Evolutionary conservation across 352 stramenopile genomes (phyloP).

Genomic region (Phytophthora pini): DNA sequence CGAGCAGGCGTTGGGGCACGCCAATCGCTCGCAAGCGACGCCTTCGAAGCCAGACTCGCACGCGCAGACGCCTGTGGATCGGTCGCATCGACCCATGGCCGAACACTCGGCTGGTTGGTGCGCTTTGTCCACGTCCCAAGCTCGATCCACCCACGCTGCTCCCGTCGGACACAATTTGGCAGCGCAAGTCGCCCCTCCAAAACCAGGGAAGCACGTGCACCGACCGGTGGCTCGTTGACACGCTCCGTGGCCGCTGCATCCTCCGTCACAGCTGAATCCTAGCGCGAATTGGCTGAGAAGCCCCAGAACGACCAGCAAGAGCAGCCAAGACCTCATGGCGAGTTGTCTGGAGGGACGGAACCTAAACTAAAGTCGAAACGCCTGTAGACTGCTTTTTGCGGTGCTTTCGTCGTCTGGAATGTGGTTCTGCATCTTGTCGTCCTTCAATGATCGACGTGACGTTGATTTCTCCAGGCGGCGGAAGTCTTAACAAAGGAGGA

Average conservation of each 20-base stretch:
- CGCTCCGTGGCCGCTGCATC: constrained; percentile 83
- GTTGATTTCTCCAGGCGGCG: constrained; percentile 5
- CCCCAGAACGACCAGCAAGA: constrained; percentile 10
- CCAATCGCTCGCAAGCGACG: constrained; percentile 49
- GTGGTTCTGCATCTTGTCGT: not conserved
- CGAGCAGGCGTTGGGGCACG: constrained; percentile 59
- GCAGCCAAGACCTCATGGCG: constrained; percentile 12
- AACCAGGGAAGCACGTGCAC: constrained; percentile 85
- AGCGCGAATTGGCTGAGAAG: constrained; percentile 3
- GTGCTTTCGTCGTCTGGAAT: constrained; percentile 9
- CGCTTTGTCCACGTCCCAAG: constrained; percentile 57
- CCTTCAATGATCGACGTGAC: not conserved
- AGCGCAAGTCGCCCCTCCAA: constrained; percentile 72
- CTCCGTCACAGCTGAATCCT: constrained; percentile 68
- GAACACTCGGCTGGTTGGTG: constrained; percentile 81
- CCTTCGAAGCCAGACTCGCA: constrained; percentile 49
- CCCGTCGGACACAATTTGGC: constrained; percentile 55
- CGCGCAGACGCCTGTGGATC: constrained; percentile 55
- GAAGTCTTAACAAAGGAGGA: constrained; percentile 6
- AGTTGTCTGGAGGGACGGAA: constrained; percentile 1
- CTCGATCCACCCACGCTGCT: constrained; percentile 70
- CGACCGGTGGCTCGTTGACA: constrained; percentile 62
- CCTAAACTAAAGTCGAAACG: not conserved
- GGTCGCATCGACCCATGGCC: constrained; percentile 11
- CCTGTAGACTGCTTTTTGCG: constrained; percentile 6